These are phyloP conservation scores for Apophysomyces elegans DNA, from an alignment of 371 early-diverging fungal species.

Conservation along the genomic window DNA sequence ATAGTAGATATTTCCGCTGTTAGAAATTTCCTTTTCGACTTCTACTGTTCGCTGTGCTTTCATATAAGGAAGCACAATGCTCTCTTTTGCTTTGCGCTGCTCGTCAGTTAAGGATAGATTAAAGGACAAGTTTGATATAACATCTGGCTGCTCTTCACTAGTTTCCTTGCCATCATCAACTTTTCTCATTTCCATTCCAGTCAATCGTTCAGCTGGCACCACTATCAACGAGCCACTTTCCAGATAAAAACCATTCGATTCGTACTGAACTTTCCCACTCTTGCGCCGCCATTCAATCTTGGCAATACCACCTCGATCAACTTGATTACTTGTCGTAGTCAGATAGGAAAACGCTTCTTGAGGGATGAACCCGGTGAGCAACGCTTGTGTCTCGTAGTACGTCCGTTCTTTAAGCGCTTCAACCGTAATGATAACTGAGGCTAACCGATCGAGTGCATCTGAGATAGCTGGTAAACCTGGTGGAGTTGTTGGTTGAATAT, in stretches of 20 bases:
- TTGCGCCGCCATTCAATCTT: slow-evolving; percentile 50
- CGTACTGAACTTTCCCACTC: slow-evolving; percentile 51
- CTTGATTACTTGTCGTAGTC: slow-evolving; percentile 35
- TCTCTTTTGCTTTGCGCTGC: slow-evolving; percentile 77
- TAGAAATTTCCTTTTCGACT: slow-evolving; percentile 45
- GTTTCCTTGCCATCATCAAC: slow-evolving; percentile 2
- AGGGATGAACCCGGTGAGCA: slow-evolving; percentile 46
- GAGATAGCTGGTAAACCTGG: slow-evolving; percentile 15
- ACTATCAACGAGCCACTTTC: slow-evolving; percentile 18
- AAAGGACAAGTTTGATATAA: slow-evolving; percentile 75
- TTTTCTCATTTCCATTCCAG: slow-evolving; percentile 12
- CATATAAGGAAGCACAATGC: slow-evolving; percentile 79
- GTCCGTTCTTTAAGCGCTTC: slow-evolving; percentile 22
- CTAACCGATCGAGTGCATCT: slow-evolving; percentile 39
- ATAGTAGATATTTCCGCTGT: slow-evolving; percentile 32
- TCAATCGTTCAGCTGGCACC: slow-evolving; percentile 27
- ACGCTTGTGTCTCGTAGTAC: slow-evolving; percentile 36
- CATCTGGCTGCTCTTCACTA: slow-evolving; percentile 27
- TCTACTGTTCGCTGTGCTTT: slow-evolving; percentile 65
- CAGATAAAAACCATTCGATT: slow-evolving; percentile 34
- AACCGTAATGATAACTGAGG: slow-evolving; percentile 34
- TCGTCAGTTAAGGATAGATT: slow-evolving; percentile 84
- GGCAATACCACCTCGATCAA: slow-evolving; percentile 36
- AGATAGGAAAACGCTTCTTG: slow-evolving; percentile 48
- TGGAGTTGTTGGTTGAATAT: slow-evolving; percentile 22